These are phyloP conservation scores for Aquilaria sinensis DNA, from an alignment of 345 rosid species.

Conservation along the genomic window DNA sequence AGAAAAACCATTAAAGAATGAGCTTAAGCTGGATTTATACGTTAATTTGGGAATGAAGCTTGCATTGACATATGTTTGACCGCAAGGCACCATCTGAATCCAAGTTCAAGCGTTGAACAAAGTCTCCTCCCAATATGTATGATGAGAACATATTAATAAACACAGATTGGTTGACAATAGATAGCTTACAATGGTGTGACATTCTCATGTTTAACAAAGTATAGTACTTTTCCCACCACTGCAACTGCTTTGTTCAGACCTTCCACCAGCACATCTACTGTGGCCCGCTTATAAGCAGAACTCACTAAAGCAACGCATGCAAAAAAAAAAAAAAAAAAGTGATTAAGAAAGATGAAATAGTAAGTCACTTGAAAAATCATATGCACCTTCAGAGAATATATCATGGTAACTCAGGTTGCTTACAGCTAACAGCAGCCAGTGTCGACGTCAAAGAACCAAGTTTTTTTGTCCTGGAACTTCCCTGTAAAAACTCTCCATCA, in stretches of 20 bases:
- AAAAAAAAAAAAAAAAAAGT: neutral
- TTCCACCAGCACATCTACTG: conserved; percentile 40
- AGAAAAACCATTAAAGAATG: too few relatives aligned
- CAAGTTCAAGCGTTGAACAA: neutral
- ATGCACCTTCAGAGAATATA: conserved; percentile 1
- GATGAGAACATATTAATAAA: neutral
- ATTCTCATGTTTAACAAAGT: conserved; percentile 53
- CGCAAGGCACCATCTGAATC: neutral
- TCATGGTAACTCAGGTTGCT: conserved; percentile 14
- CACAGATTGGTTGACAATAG: conserved; percentile 2
- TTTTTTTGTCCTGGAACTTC: conserved; percentile 40
- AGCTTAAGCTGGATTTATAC: too few relatives aligned
- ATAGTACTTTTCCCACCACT: conserved; percentile 49
- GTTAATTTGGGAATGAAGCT: too few relatives aligned
- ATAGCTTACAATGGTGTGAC: conserved; percentile 58
- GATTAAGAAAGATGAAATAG: neutral
- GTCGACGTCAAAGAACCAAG: conserved; percentile 39
- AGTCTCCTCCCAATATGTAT: conserved; percentile 1
- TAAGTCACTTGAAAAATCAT: conserved; percentile 1
- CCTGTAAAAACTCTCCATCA: conserved; percentile 27
- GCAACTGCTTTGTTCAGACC: conserved; percentile 63
- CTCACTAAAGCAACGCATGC: conserved; percentile 27
- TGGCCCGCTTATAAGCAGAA: conserved; percentile 33
- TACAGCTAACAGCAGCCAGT: conserved; percentile 38
- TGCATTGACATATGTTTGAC: too few relatives aligned